Base-by-base conservation (phyloP, 495 filamentous ascomycete species). In the Aspergillus ellipticus region DNA sequence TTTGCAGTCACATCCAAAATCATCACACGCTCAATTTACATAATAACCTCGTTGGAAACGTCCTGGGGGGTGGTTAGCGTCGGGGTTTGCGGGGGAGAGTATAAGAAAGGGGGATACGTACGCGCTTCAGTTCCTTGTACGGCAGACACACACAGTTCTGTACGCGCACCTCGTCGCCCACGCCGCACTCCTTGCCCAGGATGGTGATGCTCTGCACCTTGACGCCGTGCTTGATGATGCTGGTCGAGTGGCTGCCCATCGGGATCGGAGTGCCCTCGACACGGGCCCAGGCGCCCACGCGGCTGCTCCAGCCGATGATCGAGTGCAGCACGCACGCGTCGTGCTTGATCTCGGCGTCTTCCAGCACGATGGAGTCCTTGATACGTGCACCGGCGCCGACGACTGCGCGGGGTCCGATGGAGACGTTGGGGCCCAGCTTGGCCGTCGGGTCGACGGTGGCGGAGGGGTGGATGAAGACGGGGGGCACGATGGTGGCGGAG, bases 191-290 rank as follows among this genome's bases (percentile, higher is more conserved):
- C 79, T 97, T 96, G 66, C 93, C 94, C 59, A 98, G 75, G 61
- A 97, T 98, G 33, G 92, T 97, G 68, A 98, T 96, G 74, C 90
- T 96, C 79, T 98, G 94, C 50, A 98, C 95, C 80, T 97, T 97
- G 73, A 97, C 84, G 29, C 94, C 94, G 59, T 96, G 94, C 83
- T 96, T 97, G 65, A 97, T 76, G 60, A 97, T 91, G 74, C 87
- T 96, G 8, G 95, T 97, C 10, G 85, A 88, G 74, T 99, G 95
- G 75, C 87, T 96, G 26, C 80, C 85, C 42, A 92, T 85, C 2
- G 92, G 89, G 31, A 89, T 96, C 13, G 95, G 92, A 9, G 90
- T 96, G 39, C 94, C 94, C 73, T 99, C 94, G 17, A 99, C 95
- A 66, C 94, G 87, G 28, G 94, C 93, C 94, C 94, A 99, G 26